Evolutionary conservation across 2,329 filamentous ascomycete species (phyloP).

Genomic region (Mariannaea elegans): DNA sequence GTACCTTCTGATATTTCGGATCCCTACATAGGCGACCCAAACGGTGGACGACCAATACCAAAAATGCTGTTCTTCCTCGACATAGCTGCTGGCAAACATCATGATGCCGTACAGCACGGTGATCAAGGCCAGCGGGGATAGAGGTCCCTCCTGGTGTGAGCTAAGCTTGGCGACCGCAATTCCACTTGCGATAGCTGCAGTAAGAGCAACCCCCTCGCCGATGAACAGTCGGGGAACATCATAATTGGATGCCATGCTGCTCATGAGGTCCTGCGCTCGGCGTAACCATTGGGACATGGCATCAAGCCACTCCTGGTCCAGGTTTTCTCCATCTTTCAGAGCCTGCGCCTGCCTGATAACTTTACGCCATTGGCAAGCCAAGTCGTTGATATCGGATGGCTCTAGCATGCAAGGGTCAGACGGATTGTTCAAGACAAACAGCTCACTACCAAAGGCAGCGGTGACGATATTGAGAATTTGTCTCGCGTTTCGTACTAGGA

Average conservation of each 20-base stretch:
- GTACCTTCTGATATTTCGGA: slow-evolving; percentile 56
- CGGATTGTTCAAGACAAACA: slow-evolving; percentile 49
- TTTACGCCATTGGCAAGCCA: slow-evolving; percentile 75
- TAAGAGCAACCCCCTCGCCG: slow-evolving; percentile 51
- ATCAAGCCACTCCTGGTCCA: slow-evolving; percentile 52
- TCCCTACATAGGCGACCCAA: slow-evolving; percentile 68
- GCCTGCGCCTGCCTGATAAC: slow-evolving; percentile 40
- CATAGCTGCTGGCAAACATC: slow-evolving; percentile 98
- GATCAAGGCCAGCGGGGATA: slow-evolving; percentile 58
- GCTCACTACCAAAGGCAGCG: slow-evolving; percentile 70
- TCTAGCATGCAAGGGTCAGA: slow-evolving; percentile 49
- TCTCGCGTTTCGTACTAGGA: slow-evolving; percentile 79
- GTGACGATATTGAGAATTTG: slow-evolving; percentile 83
- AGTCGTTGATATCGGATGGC: slow-evolving; percentile 56
- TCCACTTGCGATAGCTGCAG: slow-evolving; percentile 40
- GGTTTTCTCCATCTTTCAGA: slow-evolving; percentile 32
- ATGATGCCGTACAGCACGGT: slow-evolving; percentile 77
- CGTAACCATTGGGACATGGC: slow-evolving; percentile 70
- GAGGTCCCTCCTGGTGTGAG: slow-evolving; percentile 18
- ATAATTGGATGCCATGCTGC: slow-evolving; percentile 92
- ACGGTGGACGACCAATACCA: slow-evolving; percentile 91
- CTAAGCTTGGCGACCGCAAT: slow-evolving; percentile 24
- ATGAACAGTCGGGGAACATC: slow-evolving; percentile 70
- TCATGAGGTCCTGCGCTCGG: slow-evolving; percentile 81
- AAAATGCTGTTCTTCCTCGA: slow-evolving; percentile 98